These are phyloP conservation scores for Termitomyces sp. DNA, from an alignment of 1,284 basidiomycete species.

Conservation along the genomic window DNA sequence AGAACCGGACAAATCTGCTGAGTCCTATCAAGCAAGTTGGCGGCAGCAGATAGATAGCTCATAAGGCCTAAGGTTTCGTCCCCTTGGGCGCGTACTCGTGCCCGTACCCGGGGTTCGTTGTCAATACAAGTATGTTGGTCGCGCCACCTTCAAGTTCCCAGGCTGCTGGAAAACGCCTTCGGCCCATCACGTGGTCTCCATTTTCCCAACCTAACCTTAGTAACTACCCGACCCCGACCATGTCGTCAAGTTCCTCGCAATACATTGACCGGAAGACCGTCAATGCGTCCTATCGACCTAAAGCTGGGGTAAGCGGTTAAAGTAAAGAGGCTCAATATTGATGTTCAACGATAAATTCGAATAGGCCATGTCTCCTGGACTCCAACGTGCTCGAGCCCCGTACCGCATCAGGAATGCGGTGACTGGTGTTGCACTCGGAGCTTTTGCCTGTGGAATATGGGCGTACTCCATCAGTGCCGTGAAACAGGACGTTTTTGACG, in stretches of 20 bases:
- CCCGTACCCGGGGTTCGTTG: no score
- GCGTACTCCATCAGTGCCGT: conserved; percentile 91
- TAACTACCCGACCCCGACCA: no score
- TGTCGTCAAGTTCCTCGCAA: conserved; percentile 20
- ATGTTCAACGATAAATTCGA: background rate
- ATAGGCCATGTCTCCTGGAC: conserved; percentile 80
- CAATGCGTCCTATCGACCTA: conserved; percentile 36
- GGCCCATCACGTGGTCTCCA: conserved; percentile 8
- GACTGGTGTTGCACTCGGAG: conserved; percentile 68
- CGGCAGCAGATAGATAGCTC: background rate
- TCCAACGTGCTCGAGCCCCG: conserved; percentile 82
- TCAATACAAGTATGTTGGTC: no score
- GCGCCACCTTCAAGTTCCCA: no score
- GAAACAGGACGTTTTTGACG: conserved; percentile 88
- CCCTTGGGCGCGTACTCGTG: background rate
- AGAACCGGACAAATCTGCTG: background rate
- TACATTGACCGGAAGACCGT: conserved; percentile 37
- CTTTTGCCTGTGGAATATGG: conserved; percentile 84
- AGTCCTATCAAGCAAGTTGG: background rate
- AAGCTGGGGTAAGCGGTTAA: conserved; percentile 30
- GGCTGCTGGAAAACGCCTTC: no score
- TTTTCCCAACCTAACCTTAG: conserved; percentile 8
- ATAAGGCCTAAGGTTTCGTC: background rate
- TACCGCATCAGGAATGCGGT: conserved; percentile 77
- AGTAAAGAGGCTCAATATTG: background rate